These are phyloP conservation scores for Exophiala sp. DNA, from an alignment of 2,329 filamentous ascomycete genomes.

Conservation along the genomic window DNA sequence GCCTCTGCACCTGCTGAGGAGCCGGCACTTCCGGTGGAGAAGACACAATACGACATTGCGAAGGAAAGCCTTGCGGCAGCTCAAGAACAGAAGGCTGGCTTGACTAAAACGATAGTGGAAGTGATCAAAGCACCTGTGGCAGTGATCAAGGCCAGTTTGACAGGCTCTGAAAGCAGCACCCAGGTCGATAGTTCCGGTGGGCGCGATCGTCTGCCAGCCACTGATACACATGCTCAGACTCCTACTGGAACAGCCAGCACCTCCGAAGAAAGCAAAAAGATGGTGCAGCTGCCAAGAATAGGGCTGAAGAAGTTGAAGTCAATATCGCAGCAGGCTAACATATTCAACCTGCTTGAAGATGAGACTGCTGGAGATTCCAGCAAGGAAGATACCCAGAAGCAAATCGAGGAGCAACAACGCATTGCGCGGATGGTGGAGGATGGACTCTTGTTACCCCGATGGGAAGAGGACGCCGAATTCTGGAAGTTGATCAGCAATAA, in stretches of 20 bases:
- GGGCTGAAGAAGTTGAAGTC: constrained; percentile 13
- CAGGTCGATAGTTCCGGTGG: background rate
- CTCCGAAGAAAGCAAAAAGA: constrained; percentile 3
- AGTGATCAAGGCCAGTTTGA: constrained; percentile 11
- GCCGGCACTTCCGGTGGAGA: background rate
- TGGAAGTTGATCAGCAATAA: constrained; percentile 56
- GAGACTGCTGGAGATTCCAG: constrained; percentile 1
- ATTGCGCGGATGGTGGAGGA: constrained; percentile 29
- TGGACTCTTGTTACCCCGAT: constrained; percentile 48
- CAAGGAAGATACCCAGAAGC: constrained; percentile 6
- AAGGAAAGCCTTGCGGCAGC: background rate
- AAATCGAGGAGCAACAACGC: constrained; percentile 11
- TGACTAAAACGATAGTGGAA: constrained; percentile 9
- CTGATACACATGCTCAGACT: background rate
- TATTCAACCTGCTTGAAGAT: constrained; percentile 21
- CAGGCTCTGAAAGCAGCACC: constrained; percentile 1
- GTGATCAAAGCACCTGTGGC: constrained; percentile 15
- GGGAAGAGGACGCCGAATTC: constrained; percentile 43
- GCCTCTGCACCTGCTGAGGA: background rate
- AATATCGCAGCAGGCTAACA: constrained; percentile 17
- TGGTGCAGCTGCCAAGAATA: background rate
- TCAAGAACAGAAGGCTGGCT: constrained; percentile 4
- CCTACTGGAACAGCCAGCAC: background rate
- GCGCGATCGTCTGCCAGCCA: background rate
- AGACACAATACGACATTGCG: background rate